phyloP scores from a whole-genome alignment of 2,329 filamentous ascomycete genomes.

The Phoma sp. region DNA sequence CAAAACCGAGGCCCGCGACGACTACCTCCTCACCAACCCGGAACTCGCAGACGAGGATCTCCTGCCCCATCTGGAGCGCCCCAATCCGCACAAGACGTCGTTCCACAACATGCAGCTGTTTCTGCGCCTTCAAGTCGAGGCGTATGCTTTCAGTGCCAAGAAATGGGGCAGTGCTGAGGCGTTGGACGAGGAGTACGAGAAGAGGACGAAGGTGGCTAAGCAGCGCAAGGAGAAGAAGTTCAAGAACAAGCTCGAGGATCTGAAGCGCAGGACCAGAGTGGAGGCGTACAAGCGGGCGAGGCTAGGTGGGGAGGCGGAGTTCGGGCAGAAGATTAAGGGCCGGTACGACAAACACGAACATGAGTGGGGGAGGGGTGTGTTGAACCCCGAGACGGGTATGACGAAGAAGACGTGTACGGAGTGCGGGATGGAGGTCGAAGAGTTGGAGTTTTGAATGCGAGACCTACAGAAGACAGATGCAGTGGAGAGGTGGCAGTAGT shows the following conservation, averaged over 20 bases:
- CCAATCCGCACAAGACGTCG: conserved; percentile 93
- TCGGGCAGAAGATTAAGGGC: conserved; percentile 76
- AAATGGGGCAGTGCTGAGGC: conserved; percentile 92
- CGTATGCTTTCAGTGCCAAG: conserved; percentile 78
- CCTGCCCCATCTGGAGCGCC: conserved; percentile 83
- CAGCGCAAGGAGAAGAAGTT: conserved; percentile 89
- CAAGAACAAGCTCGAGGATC: conserved; percentile 81
- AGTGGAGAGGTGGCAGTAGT: neutral
- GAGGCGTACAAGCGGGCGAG: conserved; percentile 76
- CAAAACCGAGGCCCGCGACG: conserved; percentile 94
- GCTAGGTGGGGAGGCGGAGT: conserved; percentile 53
- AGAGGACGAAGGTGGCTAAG: conserved; percentile 79
- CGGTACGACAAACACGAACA: conserved; percentile 78
- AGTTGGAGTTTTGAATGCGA: conserved; percentile 61
- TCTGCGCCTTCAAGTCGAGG: conserved; percentile 90
- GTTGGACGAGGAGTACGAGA: conserved; percentile 86
- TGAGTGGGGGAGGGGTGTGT: conserved; percentile 72
- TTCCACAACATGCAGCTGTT: conserved; percentile 99
- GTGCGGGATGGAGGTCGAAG: conserved; percentile 72
- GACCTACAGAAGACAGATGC: neutral
- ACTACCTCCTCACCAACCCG: conserved; percentile 93
- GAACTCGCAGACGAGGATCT: conserved; percentile 89
- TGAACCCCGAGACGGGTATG: conserved; percentile 70
- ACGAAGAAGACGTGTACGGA: conserved; percentile 76
- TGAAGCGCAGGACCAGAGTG: conserved; percentile 92